Evolutionary conservation across 768 basidiomycete genomes (phyloP), one percentile per base, ranked within the genome.

Genomic region (Boletales sp.): DNA sequence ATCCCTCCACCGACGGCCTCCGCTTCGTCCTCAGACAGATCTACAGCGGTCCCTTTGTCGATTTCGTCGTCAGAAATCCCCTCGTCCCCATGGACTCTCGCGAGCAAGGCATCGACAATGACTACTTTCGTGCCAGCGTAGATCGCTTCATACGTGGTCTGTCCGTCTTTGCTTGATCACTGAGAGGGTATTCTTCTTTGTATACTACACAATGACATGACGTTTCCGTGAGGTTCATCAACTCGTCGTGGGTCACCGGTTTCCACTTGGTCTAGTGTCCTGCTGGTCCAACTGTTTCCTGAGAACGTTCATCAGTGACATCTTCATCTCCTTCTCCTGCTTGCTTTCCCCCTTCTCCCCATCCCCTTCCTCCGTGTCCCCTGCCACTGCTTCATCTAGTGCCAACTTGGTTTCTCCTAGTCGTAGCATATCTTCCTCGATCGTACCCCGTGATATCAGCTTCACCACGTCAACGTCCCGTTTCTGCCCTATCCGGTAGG

Each of bases 401-500:
- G 87, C 87, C 47, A 97, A 74, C 70, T 97, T 97, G 31, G 91
- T 94, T 68, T 87, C 77, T 9, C 92, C 94, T 17, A 97, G 80
- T 27, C 77, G 80, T 32, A 93, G 72, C 84, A 99, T 98, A 67
- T 97, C 94, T 68, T 99, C 97, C 72, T 97, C 94, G 51, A 97
- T 95, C 2, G 92, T 94, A 4, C 86, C 89, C 52, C 80, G 84
- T 2, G 92, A 87, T 56, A 98, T 92, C 11, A 98, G 77, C 65
- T 95, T 97, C 63, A 97, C 82, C 8, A 98, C 92, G 30, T 95
- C 92, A 10, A 98, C 95, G 56, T 95, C 86, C 44, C 86, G 83
- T 64, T 90, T 92, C 68, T 97, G 94, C 19, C 93, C 95, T 56
- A 99, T 97, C 24, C 97, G 87, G 69, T 97, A 98, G 21, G 94